Conservation (phyloP, 148 eudicot genomes). For the Nyssa sinensis region DNA sequence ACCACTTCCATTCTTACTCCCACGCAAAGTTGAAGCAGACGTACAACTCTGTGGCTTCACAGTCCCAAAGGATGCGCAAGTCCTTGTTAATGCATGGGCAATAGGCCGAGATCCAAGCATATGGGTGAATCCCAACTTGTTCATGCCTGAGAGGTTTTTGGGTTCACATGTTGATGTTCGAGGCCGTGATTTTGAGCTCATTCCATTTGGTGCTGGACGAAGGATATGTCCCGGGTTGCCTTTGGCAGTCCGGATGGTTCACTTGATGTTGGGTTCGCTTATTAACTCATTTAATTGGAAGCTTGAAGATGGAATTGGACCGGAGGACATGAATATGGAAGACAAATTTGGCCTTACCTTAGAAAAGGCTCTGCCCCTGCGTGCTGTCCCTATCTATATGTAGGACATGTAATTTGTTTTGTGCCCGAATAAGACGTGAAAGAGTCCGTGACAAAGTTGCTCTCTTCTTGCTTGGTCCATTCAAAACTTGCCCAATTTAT, state of each 20-base stretch:
- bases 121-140: conserved; percentile 30
- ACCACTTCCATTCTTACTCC: conserved; percentile 33
- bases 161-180: conserved; percentile 30
- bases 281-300: conserved; percentile 37
- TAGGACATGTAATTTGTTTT: too few relatives aligned
- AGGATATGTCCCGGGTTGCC: conserved; percentile 41
- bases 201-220: conserved; percentile 32
- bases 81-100: conserved; percentile 42
- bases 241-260: conserved; percentile 29
- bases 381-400: conserved; percentile 15
- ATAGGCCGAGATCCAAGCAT: conserved; percentile 35
- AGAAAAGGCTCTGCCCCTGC: conserved; percentile 22
- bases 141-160: conserved; percentile 37
- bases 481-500: too few relatives aligned
- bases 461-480: too few relatives aligned
- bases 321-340: conserved; percentile 33
- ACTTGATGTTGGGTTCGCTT: conserved; percentile 31
- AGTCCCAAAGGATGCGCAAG: conserved; percentile 35
- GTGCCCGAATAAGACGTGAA: too few relatives aligned
- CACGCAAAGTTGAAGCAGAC: conserved; percentile 26
- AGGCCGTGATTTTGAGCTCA: conserved; percentile 33
- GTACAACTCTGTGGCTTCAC: conserved; percentile 13
- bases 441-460: too few relatives aligned
- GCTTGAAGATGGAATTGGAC: conserved; percentile 23
- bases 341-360: conserved; percentile 36